Evolutionary conservation across 768 basidiomycete species (phyloP), one percentile per base, ranked within the genome.

Genomic region (Serendipita sp.): DNA sequence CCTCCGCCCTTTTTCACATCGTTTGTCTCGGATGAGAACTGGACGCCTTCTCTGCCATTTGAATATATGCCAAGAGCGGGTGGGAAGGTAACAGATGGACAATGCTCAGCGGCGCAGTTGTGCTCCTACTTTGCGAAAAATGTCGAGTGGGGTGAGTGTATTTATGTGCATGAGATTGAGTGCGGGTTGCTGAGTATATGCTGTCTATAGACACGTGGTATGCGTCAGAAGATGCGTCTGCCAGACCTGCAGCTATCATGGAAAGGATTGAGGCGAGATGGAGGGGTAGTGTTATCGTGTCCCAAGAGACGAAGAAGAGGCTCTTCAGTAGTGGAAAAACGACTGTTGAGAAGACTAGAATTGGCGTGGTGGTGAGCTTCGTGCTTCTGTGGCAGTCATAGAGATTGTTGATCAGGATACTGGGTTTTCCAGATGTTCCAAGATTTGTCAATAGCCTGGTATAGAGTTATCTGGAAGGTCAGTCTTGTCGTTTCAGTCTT

Each of bases 231-330:
- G 53, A 58, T 33, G 17, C 17, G 22, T 28, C 24, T 22, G 53
- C 53, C 17, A 13, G 53, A 17, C 53, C 53, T 9, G 53, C 9
- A 7, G 17, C 53, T 11, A 58, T 58, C 31, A 31, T 58, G 4
- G 53, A 31, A 5, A 4, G 53, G 22, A 31, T 31, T 24, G 53
- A 58, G 30, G 53, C 53, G 22, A 22, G 24, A 9, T 58, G 53
- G 53, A 58, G 2, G 53, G 53, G 53, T 22, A 58, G 30, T n/a
- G 24, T 28, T n/a, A n/a, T 58, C 22, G 11, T n/a, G 4, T 58
- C 53, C 17, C 53, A 58, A 31, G 53, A 58, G 31, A 58, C 53
- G n/a, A 58, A 58, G 53, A 58, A 58, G 30, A 26, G 53, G n/a
- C 53, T 58, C 4, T 58, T 58, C n/a, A 24, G 53, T 22, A 28